Evolutionary conservation across 1,284 basidiomycete genomes (phyloP).

Genomic region (Tilletia caries): DNA sequence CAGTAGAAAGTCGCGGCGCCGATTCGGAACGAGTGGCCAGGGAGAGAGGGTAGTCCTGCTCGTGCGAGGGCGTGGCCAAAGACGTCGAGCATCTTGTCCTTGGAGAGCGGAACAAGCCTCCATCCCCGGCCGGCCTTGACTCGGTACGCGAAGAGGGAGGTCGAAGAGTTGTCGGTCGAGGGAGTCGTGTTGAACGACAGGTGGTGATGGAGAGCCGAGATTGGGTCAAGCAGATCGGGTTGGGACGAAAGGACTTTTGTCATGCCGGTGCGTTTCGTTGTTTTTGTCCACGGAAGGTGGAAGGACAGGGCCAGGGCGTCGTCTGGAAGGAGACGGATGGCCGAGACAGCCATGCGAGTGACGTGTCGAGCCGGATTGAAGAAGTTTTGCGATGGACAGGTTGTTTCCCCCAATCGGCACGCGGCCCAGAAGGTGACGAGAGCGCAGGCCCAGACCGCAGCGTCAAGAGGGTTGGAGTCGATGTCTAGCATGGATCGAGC

Average conservation of each 20-base stretch:
- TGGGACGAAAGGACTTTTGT: neutral
- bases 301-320: neutral
- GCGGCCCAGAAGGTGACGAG: neutral
- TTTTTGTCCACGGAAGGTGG: neutral
- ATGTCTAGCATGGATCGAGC: too few species aligned
- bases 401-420: neutral
- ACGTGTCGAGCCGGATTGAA: too few species aligned
- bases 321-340: neutral
- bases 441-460: slow-evolving; percentile 1
- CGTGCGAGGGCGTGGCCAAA: neutral
- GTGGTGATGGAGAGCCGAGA: neutral
- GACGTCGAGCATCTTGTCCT: neutral
- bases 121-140: neutral
- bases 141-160: neutral
- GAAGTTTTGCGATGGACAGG: neutral
- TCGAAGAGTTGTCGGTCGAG: neutral
- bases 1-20: neutral
- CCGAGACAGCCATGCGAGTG: too few species aligned
- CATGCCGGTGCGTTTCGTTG: neutral
- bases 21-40: neutral
- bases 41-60: neutral
- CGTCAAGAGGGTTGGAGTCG: neutral
- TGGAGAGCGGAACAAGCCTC: neutral
- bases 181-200: too few species aligned
- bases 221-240: neutral